Percentiles rank a stretch among this genome's conserved stretches.
Evolutionary conservation across 1,284 basidiomycete genomes (phyloP).

Genomic region (Rhodotorula sp.): DNA sequence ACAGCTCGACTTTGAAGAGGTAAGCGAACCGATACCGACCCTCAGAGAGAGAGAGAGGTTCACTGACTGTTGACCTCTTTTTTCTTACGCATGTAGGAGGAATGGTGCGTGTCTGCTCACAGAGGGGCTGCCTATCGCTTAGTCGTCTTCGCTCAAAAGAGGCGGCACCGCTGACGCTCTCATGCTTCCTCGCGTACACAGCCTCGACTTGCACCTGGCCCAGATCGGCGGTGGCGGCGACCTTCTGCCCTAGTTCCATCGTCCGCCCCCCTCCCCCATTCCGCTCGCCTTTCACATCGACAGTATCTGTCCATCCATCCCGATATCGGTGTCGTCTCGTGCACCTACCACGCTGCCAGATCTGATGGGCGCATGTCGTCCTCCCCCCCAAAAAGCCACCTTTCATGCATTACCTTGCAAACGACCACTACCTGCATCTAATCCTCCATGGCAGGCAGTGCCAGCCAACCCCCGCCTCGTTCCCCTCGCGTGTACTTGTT

Average conservation of each 20-base stretch:
- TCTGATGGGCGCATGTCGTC: too few relatives aligned
- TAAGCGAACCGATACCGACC: background rate
- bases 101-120: background rate
- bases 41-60: background rate
- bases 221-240: constrained; percentile 4
- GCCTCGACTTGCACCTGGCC: constrained; percentile 14
- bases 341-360: background rate
- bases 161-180: too few relatives aligned
- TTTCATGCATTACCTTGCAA: too few relatives aligned
- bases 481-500: too few relatives aligned
- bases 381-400: too few relatives aligned
- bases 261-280: background rate
- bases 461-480: too few relatives aligned
- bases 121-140: too few relatives aligned
- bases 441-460: too few relatives aligned
- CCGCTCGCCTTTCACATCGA: background rate
- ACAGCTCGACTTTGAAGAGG: constrained; percentile 14
- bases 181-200: background rate
- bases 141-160: too few relatives aligned
- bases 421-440: too few relatives aligned
- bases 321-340: background rate
- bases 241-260: background rate
- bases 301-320: background rate
- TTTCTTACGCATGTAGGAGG: background rate
- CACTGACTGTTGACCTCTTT: background rate